phyloP scores from a whole-genome alignment of 148 eudicot genomes.

The Bassia scoparia region DNA sequence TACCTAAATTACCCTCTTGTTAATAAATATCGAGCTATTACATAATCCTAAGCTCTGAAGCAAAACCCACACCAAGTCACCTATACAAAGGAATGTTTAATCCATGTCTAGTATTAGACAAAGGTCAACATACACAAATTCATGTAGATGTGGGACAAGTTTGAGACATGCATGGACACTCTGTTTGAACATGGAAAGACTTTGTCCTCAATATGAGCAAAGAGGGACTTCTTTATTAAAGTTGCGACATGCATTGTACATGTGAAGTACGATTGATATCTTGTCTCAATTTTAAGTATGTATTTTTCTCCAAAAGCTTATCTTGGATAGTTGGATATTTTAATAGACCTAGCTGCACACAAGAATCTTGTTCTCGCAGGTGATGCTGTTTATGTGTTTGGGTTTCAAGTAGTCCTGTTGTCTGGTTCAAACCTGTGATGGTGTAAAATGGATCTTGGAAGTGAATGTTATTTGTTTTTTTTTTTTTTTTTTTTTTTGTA shows the following conservation, averaged over 20 bases:
- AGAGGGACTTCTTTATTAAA: background rate
- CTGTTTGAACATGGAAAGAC: too few relatives aligned
- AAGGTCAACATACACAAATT: too few relatives aligned
- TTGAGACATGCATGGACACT: too few relatives aligned
- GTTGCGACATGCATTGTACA: background rate
- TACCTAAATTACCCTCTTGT: too few relatives aligned
- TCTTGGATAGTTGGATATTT: slow-evolving; percentile 8
- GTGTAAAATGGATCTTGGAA: slow-evolving; percentile 30
- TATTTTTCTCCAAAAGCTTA: background rate
- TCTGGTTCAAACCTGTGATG: slow-evolving; percentile 21
- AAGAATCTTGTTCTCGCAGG: slow-evolving; percentile 1
- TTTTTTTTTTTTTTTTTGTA: slow-evolving; percentile 44
- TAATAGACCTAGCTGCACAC: background rate
- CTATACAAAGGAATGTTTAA: too few relatives aligned
- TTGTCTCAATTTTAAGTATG: background rate
- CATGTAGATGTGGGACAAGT: too few relatives aligned
- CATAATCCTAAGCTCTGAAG: too few relatives aligned
- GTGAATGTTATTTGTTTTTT: slow-evolving; percentile 32
- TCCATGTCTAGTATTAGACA: too few relatives aligned
- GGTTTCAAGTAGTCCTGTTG: slow-evolving; percentile 6
- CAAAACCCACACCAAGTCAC: too few relatives aligned
- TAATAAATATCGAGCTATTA: too few relatives aligned
- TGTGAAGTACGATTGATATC: too few relatives aligned
- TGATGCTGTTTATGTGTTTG: background rate
- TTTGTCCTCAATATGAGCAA: background rate